Base-by-base conservation (phyloP, 805 yeast species). In the Ogataea neopini region DNA sequence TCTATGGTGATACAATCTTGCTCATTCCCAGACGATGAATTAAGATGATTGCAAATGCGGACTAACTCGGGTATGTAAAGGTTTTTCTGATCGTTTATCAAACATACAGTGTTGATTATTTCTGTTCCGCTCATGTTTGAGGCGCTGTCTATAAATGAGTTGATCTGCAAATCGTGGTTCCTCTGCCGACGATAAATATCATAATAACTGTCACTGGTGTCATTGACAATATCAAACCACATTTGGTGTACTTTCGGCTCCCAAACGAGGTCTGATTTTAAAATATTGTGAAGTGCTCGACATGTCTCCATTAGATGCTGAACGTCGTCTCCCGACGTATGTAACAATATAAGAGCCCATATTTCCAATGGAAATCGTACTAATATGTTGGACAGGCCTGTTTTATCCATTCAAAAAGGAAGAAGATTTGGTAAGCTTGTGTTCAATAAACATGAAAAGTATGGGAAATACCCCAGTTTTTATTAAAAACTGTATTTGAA, bases 231-330 rank as follows among this genome's bases (percentile, higher is more conserved):
- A 28, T 40, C 35, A 35, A 44, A 33, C 59, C 57, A 53, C 18
- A 30, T 20, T 7, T 39, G 11, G 5, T 14, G 10, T n/a, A 54
- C 56, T 15, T 47, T 29, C 3, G 51, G 50, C 39, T 23, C 48
- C 65, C 65, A 61, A n/a, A 60, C 43, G 8, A 33, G 3, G 48
- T 58, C 53, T 10, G 50, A 40, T 9, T 45, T 28, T 10, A 61
- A 38, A 14, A 23, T 34, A 7, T 14, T 11, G 38, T 45, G 37
- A 7, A 53, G 41, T 1, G 9, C 8, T 34, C 45, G 48, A 26
- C 33, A 36, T 4, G 55, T 39, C 13, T 23, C 6, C 40, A 51
- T 51, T 17, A 58, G 33, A 25, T 23, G 29, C 18, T 48, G 38
- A 6, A 53, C 38, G 33, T 60, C 62, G 3, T 10, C 26, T 6